Evolutionary conservation across 2,329 filamentous ascomycete genomes (phyloP), one percentile per base, ranked within the genome.

Genomic region (Trichoderma koningiopsis): DNA sequence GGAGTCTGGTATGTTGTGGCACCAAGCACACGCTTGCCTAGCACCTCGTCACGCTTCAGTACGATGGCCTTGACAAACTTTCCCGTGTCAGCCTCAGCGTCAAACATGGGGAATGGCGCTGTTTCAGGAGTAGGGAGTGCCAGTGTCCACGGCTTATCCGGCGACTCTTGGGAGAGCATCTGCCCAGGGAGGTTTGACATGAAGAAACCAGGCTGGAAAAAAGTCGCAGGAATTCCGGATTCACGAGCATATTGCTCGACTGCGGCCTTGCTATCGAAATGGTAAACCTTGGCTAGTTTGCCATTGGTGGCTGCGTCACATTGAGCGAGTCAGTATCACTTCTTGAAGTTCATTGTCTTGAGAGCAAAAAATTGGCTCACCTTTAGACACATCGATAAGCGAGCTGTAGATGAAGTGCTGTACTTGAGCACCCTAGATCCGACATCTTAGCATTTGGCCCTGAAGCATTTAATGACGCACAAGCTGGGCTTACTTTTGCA

Each of bases 181-280:
- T 58, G 56, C 37, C 56, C 56, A 37, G 56, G 56, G 31, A 58
- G 35, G 22, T 58, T 58, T 22, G 56, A 58, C 56, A 58, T 58
- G 33, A 58, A 58, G 31, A 58, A 58, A 22, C 56, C 56, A 22
- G 56, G 56, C 33, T 37, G 56, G 14, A 58, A 58, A 33, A 58
- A 58, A 16, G 56, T 58, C 14, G 56, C 56, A 27, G 56, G 33
- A n/a, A 58, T 58, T 35, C 56, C 56, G 2, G 31, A 33, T 6
- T 58, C 56, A 5, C 56, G 56, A 35, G 56, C 56, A 58, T 58
- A 58, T 58, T 58, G 56, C 56, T 58, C 56, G 4, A 58, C 56
- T 14, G n/a, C n/a, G n/a, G 56, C 56, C 56, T 58, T 58, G 22
- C 56, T 58, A 58, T 58, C 56, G 56, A 58, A 58, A 37, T 58